A percentile compares a stretch with the other conserved stretches of the same genome.
These are phyloP conservation scores for Ogataea paraovalis DNA, from an alignment of 805 yeast genomes.

Conservation along the genomic window DNA sequence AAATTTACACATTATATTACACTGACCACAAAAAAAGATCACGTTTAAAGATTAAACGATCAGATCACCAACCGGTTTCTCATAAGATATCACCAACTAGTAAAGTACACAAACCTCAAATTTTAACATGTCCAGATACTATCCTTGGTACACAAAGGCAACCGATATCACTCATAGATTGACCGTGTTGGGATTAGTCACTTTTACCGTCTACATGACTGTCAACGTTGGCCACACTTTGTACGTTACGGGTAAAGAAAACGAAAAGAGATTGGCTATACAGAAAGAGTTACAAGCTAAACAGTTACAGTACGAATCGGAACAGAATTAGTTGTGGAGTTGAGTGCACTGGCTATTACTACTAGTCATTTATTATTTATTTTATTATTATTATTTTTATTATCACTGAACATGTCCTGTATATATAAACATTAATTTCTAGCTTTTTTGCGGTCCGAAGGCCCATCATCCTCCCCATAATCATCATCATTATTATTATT, in stretches of 20 bases:
- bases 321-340: conserved; percentile 10
- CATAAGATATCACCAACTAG: too few relatives aligned
- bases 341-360: too few relatives aligned
- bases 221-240: conserved; percentile 50
- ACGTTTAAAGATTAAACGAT: too few relatives aligned
- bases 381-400: background rate
- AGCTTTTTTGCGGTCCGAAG: conserved; percentile 1
- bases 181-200: conserved; percentile 63
- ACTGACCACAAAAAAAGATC: too few relatives aligned
- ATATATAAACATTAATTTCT: conserved; percentile 1
- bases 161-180: conserved; percentile 71
- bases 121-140: conserved; percentile 43
- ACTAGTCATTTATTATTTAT: background rate
- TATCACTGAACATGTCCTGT: background rate
- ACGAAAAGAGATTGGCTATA: conserved; percentile 39
- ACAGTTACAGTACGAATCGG: conserved; percentile 21
- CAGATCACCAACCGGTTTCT: too few relatives aligned
- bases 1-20: too few relatives aligned
- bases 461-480: background rate
- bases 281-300: conserved; percentile 28
- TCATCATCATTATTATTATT: background rate
- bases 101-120: too few relatives aligned
- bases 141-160: conserved; percentile 74
- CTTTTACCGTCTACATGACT: conserved; percentile 45
- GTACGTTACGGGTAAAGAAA: conserved; percentile 49